These are phyloP conservation scores for Silene uniflora DNA, from an alignment of 148 eudicot genomes.

Conservation along the genomic window DNA sequence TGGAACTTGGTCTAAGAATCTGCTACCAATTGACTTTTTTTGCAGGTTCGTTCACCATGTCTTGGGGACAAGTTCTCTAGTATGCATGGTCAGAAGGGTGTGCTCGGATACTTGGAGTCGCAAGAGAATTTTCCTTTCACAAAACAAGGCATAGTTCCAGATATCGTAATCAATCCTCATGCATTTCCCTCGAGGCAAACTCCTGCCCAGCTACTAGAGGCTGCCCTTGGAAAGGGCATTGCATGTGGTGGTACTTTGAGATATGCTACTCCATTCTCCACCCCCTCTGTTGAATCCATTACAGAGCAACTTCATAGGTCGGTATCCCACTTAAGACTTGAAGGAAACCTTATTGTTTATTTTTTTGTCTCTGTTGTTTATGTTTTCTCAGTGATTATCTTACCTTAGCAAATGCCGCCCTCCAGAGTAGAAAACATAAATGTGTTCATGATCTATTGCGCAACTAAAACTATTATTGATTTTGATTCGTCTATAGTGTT, in stretches of 20 bases:
- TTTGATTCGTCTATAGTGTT: neutral
- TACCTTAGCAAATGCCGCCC: neutral
- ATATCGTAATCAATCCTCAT: constrained; percentile 92
- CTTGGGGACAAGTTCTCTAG: constrained; percentile 95
- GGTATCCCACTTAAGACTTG: constrained; percentile 5
- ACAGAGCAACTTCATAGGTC: constrained; percentile 93
- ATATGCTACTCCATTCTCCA: constrained; percentile 89
- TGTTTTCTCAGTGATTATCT: neutral
- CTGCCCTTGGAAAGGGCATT: constrained; percentile 85
- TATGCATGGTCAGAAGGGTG: constrained; percentile 99
- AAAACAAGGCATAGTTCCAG: constrained; percentile 90
- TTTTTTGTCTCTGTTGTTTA: neutral
- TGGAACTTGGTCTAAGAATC: neutral
- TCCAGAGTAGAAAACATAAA: neutral
- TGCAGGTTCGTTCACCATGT: constrained; percentile 83
- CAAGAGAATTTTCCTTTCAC: constrained; percentile 95
- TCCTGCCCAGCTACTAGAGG: constrained; percentile 91
- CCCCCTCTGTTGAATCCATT: constrained; percentile 76
- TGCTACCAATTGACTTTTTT: neutral
- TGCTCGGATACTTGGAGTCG: constrained; percentile 75
- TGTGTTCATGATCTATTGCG: neutral
- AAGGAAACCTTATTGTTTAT: neutral
- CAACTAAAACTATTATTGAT: neutral
- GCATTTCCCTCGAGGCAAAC: constrained; percentile 98
- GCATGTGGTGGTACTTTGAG: constrained; percentile 66